Evolutionary conservation across 2,329 filamentous ascomycete species (phyloP).

Genomic region (Penicillium sp.): DNA sequence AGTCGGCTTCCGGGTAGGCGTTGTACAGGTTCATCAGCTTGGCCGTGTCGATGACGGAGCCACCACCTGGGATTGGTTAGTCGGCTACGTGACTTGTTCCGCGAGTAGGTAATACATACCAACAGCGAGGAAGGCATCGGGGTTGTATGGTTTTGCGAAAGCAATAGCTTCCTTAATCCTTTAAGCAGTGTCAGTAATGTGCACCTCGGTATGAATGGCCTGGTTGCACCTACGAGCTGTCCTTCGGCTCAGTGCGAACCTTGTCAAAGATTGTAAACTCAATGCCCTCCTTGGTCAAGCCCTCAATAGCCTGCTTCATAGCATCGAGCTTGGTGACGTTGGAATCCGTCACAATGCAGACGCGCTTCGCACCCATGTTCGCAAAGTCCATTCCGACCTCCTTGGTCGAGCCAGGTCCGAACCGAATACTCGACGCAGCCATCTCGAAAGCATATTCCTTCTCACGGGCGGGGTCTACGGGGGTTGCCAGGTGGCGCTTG

Average conservation of each 20-base stretch:
- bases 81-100: neutral
- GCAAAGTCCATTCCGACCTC: conserved; percentile 98
- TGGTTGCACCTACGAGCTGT: conserved; percentile 66
- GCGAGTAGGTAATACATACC: conserved; percentile 45
- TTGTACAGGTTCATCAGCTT: conserved; percentile 98
- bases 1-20: conserved; percentile 85
- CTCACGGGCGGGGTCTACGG: conserved; percentile 66
- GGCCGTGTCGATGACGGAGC: conserved; percentile 95
- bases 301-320: conserved; percentile 85
- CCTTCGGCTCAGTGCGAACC: conserved; percentile 87
- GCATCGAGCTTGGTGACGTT: conserved; percentile 80
- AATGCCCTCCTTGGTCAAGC: conserved; percentile 73
- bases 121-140: conserved; percentile 90
- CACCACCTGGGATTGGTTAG: conserved; percentile 53
- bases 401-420: conserved; percentile 87
- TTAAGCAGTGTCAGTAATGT: neutral
- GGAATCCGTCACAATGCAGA: conserved; percentile 86
- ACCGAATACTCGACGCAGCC: conserved; percentile 92
- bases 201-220: neutral
- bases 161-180: conserved; percentile 87
- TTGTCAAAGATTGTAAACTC: conserved; percentile 77
- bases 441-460: conserved; percentile 99
- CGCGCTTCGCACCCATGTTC: conserved; percentile 82
- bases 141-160: conserved; percentile 74
- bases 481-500: conserved; percentile 68